Base-by-base conservation (phyloP, 305 asterid species). In the Withania somnifera region DNA sequence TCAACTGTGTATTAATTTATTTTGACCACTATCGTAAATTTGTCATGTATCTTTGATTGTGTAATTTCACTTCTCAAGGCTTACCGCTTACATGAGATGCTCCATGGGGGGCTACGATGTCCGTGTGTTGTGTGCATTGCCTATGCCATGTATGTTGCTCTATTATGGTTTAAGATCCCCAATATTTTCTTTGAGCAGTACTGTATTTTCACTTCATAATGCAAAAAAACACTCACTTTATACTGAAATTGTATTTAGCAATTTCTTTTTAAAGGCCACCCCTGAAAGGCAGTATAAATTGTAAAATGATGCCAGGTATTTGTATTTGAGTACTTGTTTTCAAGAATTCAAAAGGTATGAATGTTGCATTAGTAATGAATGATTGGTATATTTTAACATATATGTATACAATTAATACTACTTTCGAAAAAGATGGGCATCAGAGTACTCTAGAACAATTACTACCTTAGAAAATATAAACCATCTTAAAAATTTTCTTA, bases 91-190 rank as follows among this genome's bases (percentile, higher is more conserved):
- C 92, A 94, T 97, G 98, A 95, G 86, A 91, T 88, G 94, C 83
- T 95, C 64, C 85, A 86, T 95, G 91, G 93, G 89, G 81, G 99
- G 98, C 53, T 95, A 95, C 84, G 94, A 95, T 84, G 94, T 98
- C 77, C 92, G 96, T 87, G 92, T 95, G 97, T 94, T 36, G 40
- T 36, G 40, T 36, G 40, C 6, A 4, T 95, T 86, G 98, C 98
- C 38, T 95, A 95, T 84, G 99, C 47, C 98, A 95, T 87, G 98
- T 95, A 82, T 88, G 97, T 88, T 66, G 40, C 67, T 24, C 50
- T 17, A 28, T 61, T n/a, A 20, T 22, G n/a, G 14, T 64, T 11
- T 15, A 13, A 5, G 66, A 26, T 57, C 24, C 11, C 66, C 7
- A 22, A 1, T 10, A 57, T 30, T 24, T 36, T 0, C 6, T 36